Evolutionary conservation across 1,284 basidiomycete genomes (phyloP).

Genomic region (Cryptococcus deneoformans): DNA sequence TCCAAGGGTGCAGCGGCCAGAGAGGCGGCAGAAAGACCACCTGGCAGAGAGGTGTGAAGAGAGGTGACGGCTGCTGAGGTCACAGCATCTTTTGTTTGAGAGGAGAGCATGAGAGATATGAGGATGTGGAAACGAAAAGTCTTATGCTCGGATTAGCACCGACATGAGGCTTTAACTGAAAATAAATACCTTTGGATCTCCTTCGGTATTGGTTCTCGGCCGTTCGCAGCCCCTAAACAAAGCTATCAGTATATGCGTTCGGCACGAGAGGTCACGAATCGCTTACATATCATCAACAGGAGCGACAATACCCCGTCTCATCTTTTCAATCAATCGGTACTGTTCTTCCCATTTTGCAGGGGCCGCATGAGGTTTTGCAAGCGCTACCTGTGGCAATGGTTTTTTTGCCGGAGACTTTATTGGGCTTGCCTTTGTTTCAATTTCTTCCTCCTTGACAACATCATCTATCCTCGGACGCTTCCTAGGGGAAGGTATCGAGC

Average conservation of each 20-base stretch:
- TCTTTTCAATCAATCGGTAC: conserved; percentile 71
- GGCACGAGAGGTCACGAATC: neutral
- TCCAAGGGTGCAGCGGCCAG: conserved; percentile 64
- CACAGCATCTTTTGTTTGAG: conserved; percentile 89
- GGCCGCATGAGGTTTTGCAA: conserved; percentile 68
- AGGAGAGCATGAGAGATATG: conserved; percentile 91
- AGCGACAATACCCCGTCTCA: conserved; percentile 68
- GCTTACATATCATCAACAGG: conserved; percentile 93
- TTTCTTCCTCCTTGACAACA: neutral
- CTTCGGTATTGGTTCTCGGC: conserved; percentile 49
- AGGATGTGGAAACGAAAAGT: conserved; percentile 79
- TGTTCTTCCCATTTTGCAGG: conserved; percentile 70
- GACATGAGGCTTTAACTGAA: neutral
- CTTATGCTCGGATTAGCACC: conserved; percentile 45
- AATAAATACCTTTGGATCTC: conserved; percentile 60
- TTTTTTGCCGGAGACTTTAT: conserved; percentile 18
- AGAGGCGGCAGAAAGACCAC: conserved; percentile 70
- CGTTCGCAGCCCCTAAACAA: conserved; percentile 35
- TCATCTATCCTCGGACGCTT: conserved; percentile 3
- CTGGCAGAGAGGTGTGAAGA: conserved; percentile 69
- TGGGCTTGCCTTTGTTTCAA: neutral
- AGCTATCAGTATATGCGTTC: neutral
- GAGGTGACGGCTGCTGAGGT: conserved; percentile 79
- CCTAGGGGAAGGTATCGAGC: conserved; percentile 14
- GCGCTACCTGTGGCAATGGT: conserved; percentile 54